Base-by-base conservation (phyloP, 805 yeast genomes). In the Pichia membranifaciens region DNA sequence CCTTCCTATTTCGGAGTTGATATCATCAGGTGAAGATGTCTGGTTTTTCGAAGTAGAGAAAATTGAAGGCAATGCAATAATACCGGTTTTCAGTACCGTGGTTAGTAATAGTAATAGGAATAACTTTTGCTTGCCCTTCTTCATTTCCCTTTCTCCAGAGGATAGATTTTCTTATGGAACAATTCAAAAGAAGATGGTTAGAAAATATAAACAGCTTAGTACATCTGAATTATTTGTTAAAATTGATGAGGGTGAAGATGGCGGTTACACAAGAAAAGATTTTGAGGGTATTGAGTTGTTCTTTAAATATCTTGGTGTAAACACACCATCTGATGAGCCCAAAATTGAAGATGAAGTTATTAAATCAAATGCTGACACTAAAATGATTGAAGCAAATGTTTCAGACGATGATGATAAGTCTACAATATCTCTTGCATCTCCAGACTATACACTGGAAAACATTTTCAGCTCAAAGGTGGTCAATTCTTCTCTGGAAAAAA, bases 51-150 rank as follows among this genome's bases (percentile, higher is more conserved):
- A 54, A 62, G 45, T 54, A 4, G 58, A 18, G 45, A 70, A 65
- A 38, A 64, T 66, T 5, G 73, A 78, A 3, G 77, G 73, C 35
- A 78, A 78, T 53, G 53, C 78, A 5, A 67, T 83, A 20, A 70
- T 84, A 8, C 91, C 93, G 0, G 81, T 85, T 0, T 63, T 81
- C 47, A 81, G 72, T 51, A 67, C 76, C 0, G 58, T 60, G 33
- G 50, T 62, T 37, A 58, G 73, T 54, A 59, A 70, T 55, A 65
- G 72, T 61, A 47, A 68, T 47, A 70, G 74, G 0, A 71, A 71
- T 38, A 64, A 81, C 1, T 85, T 88, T 65, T 95, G 89, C 2
- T 61, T 82, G 1, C 98, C 98, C 2, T 79, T 87, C 55, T 81
- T 89, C 54, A 69, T 89, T 25, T 73, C 80, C 0, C 57, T 88